These are phyloP conservation scores for Firmiana major DNA, from an alignment of 345 rosid species.

Conservation along the genomic window DNA sequence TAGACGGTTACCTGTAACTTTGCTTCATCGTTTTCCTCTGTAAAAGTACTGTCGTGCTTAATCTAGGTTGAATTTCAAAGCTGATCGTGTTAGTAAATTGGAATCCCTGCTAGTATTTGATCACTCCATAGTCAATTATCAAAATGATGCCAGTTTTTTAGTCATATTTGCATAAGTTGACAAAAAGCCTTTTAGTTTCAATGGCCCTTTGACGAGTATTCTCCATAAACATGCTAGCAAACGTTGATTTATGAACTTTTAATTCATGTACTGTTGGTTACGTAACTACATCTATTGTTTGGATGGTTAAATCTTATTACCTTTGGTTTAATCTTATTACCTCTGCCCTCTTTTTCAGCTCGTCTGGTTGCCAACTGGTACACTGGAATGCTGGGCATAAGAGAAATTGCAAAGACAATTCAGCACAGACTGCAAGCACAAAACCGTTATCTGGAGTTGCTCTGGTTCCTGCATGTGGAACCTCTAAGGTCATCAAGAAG, in stretches of 20 bases:
- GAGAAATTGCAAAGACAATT: constrained; percentile 43
- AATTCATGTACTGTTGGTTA: background rate
- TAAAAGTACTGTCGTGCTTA: background rate
- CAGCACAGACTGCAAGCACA: constrained; percentile 20
- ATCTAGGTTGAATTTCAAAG: too few relatives aligned
- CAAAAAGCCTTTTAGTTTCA: background rate
- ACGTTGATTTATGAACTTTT: background rate
- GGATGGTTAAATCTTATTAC: background rate
- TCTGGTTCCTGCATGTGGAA: constrained; percentile 41
- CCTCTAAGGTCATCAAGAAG: constrained; percentile 40
- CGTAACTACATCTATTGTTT: background rate
- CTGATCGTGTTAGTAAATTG: background rate
- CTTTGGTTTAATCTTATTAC: constrained; percentile 2
- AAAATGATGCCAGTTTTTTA: background rate
- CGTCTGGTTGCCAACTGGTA: constrained; percentile 53
- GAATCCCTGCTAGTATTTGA: background rate
- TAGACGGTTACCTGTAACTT: background rate
- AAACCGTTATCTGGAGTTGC: constrained; percentile 42
- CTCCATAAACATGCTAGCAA: background rate
- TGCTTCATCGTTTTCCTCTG: background rate
- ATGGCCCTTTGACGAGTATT: background rate
- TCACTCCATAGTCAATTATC: background rate
- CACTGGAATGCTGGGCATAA: constrained; percentile 76
- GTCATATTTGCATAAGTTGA: background rate
- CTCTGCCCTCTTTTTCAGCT: constrained; percentile 38